Conservation (phyloP, 768 basidiomycete genomes). For the Mycena kentingensis region DNA sequence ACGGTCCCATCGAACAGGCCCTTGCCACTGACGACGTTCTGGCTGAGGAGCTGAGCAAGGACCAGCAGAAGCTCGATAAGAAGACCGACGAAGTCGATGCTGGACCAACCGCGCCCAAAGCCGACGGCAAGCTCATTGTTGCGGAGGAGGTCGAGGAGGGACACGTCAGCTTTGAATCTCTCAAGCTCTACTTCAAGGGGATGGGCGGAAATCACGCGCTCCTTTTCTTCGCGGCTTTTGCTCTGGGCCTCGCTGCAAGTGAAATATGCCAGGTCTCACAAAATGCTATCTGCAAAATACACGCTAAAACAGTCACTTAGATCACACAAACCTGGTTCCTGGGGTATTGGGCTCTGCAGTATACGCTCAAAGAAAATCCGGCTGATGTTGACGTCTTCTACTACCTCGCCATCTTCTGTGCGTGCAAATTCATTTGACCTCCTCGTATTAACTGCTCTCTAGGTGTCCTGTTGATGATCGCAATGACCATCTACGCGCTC, state of each 20-base stretch:
- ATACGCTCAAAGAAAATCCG: slow-evolving; percentile 19
- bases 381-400: slow-evolving; percentile 20
- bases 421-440: not conserved
- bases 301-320: too few species aligned
- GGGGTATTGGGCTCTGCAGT: slow-evolving; percentile 28
- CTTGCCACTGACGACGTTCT: slow-evolving; percentile 40
- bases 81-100: slow-evolving; percentile 23
- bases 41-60: slow-evolving; percentile 48
- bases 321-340: slow-evolving; percentile 28
- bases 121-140: slow-evolving; percentile 62
- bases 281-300: too few species aligned
- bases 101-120: slow-evolving; percentile 26
- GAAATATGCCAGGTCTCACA: slow-evolving; percentile 18
- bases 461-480: slow-evolving; percentile 29
- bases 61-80: slow-evolving; percentile 34
- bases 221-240: slow-evolving; percentile 25
- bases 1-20: slow-evolving; percentile 46
- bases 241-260: slow-evolving; percentile 14
- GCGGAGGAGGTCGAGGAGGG: slow-evolving; percentile 66
- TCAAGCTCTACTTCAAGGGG: slow-evolving; percentile 28
- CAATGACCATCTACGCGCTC: slow-evolving; percentile 29
- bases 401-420: slow-evolving; percentile 8
- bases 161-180: slow-evolving; percentile 51
- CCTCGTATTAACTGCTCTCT: not conserved
- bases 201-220: slow-evolving; percentile 25